Evolutionary conservation across 2,329 filamentous ascomycete genomes (phyloP).

Genomic region (Leptographium galeiforme): DNA sequence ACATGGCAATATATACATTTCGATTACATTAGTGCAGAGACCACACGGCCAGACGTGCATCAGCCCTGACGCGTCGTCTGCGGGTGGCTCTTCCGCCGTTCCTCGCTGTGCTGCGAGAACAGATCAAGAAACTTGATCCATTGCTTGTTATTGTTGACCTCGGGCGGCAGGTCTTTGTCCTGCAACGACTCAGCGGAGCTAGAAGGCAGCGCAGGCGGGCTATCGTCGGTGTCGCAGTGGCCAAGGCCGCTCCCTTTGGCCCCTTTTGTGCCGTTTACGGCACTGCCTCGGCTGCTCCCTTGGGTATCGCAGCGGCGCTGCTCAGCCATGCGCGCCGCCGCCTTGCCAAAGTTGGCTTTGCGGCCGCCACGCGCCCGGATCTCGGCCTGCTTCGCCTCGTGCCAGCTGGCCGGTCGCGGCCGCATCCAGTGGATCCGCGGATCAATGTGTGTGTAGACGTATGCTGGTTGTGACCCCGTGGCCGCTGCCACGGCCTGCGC

Average conservation of each 20-base stretch:
- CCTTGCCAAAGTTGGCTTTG: conserved; percentile 38
- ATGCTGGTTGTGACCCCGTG: conserved; percentile 14
- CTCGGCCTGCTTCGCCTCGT: conserved; percentile 32
- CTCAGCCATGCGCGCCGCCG: conserved; percentile 19
- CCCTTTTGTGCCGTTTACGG: too few species aligned
- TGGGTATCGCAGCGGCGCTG: neutral
- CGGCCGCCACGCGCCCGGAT: conserved; percentile 33
- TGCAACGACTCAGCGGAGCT: neutral
- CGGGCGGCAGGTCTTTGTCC: conserved; percentile 2
- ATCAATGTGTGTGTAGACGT: conserved; percentile 32
- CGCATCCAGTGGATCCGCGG: conserved; percentile 35
- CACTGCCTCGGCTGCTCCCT: neutral
- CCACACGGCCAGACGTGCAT: too few species aligned
- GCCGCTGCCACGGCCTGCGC: neutral
- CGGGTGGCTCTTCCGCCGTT: neutral
- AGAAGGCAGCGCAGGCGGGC: neutral
- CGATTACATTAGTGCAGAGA: too few species aligned
- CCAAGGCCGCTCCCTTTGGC: neutral
- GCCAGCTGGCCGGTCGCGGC: conserved; percentile 30
- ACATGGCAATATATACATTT: too few species aligned
- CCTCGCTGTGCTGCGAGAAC: conserved; percentile 3
- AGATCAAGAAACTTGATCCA: conserved; percentile 3
- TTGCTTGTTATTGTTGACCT: conserved; percentile 1
- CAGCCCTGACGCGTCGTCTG: too few species aligned
- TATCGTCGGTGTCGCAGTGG: neutral